Evolutionary conservation across 257 asterid species (phyloP), one percentile per base, ranked within the genome.

Genomic region (Fraxinus quadrangulata): DNA sequence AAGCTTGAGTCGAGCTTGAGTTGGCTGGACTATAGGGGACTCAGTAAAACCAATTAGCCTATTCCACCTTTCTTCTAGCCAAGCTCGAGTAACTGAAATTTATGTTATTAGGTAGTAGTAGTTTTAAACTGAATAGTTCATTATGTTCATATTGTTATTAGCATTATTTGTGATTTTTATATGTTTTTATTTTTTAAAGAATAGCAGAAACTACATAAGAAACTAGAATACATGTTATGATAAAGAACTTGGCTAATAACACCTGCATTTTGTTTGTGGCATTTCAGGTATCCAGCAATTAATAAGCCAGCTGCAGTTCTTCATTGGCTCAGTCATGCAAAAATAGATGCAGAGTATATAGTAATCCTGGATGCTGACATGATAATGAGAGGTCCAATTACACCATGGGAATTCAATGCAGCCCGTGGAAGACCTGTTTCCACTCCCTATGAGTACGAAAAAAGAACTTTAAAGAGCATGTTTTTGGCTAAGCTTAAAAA

Each of bases 251-350:
- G 33, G 21, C 12, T 10, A 21, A 75, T 74, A 70, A 79, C 16
- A 14, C 47, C 73, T 78, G 69, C 65, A 13, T 49, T 37, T 75
- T 79, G 75, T 73, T 81, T 66, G 59, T 87, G 33, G 49, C 17
- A 19, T 78, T 6, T 79, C 87, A 94, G 99, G 98, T 96, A 96
- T 84, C 99, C 99, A 19, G 98, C 99, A 31, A 96, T 96, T 66
- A 96, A 96, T 66, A 96, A 96, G 79, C 99, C 99, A n/a, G 97
- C 97, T 19, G 97, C 97, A n/a, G 97, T 93, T 34, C 79, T 96
- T 83, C 99, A 96, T 78, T 96, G 99, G 99, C 83, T 96, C 67
- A 93, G 92, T 88, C 99, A 96, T 78, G 96, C 88, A 68, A 92
- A 88, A 82, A 89, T 88, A n/a, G 98, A 96, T 66, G 97, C 97